These are phyloP conservation scores for Globisporangium radiosum DNA, from an alignment of 352 stramenopile genomes.

Conservation along the genomic window DNA sequence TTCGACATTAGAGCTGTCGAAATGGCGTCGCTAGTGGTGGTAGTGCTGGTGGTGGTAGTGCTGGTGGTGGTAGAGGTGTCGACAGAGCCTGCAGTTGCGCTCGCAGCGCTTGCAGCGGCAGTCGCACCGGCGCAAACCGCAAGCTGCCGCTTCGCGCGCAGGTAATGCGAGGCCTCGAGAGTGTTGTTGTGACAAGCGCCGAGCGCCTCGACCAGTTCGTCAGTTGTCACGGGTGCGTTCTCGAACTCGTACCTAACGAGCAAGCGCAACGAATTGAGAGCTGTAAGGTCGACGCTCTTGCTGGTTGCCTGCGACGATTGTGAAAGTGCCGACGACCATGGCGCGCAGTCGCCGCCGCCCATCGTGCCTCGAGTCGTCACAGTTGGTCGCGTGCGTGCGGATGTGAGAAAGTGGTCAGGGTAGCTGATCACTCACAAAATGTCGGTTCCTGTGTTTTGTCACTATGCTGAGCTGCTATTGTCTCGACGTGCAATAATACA, in stretches of 20 bases:
- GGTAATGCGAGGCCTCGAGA: conserved; percentile 39
- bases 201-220: conserved; percentile 45
- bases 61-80: background rate
- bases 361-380: background rate
- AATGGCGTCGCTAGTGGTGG: background rate
- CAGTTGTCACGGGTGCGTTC: conserved; percentile 26
- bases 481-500: no score
- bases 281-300: conserved; percentile 24
- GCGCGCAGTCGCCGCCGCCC: background rate
- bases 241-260: conserved; percentile 63
- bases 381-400: background rate
- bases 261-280: conserved; percentile 51
- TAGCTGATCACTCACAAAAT: no score
- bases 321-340: background rate
- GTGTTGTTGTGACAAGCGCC: conserved; percentile 32
- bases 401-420: background rate
- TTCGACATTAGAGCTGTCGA: background rate
- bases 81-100: background rate
- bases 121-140: no score
- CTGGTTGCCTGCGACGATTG: conserved; percentile 11
- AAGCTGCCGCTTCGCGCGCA: conserved; percentile 30
- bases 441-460: no score
- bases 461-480: no score
- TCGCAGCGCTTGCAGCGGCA: no score
- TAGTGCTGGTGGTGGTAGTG: background rate